Percentiles rank a stretch among this genome's conserved stretches.
phyloP scores from a whole-genome alignment of 106 monocot genomes.

The Platanthera guangdongensis region DNA sequence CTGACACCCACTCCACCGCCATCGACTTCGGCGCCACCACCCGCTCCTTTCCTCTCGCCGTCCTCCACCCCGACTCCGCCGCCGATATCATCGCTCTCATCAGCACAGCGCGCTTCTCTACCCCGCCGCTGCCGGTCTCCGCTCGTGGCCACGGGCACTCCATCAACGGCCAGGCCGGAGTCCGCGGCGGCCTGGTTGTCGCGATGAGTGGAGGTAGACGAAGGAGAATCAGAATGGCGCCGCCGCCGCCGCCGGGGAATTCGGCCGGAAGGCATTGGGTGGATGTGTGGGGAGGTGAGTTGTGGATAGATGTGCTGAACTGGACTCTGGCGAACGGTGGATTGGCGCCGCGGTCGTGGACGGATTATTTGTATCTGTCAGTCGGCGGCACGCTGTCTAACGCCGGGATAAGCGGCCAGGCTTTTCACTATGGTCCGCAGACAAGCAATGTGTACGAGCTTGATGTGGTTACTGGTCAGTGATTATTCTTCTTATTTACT shows the following conservation, averaged over 20 bases:
- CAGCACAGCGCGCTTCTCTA: slow-evolving; percentile 26
- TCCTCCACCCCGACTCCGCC: slow-evolving; percentile 43
- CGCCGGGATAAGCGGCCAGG: slow-evolving; percentile 85
- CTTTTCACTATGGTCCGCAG: slow-evolving; percentile 84
- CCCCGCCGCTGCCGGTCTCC: slow-evolving; percentile 37
- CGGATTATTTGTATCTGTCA: slow-evolving; percentile 70
- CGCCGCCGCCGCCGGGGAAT: slow-evolving; percentile 22
- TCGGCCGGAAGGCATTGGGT: slow-evolving; percentile 30
- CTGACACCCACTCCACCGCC: slow-evolving; percentile 26
- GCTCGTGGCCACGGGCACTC: slow-evolving; percentile 93
- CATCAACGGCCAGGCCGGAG: slow-evolving; percentile 62
- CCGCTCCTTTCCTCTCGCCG: slow-evolving; percentile 33
- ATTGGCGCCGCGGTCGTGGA: slow-evolving; percentile 81
- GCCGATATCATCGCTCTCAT: slow-evolving; percentile 34
- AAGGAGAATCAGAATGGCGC: neutral
- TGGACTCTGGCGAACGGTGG: slow-evolving; percentile 60
- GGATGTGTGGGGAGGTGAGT: slow-evolving; percentile 75
- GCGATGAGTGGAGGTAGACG: slow-evolving; percentile 29
- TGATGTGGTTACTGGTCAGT: slow-evolving; percentile 76
- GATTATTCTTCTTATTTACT: no score
- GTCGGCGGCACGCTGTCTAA: slow-evolving; percentile 86
- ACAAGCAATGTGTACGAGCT: slow-evolving; percentile 72
- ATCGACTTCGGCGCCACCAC: slow-evolving; percentile 48
- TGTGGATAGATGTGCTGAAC: slow-evolving; percentile 70
- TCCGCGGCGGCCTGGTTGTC: slow-evolving; percentile 58